Evolutionary conservation across 768 basidiomycete species (phyloP).

Genomic region (Tylopilus vinaceipallidus): DNA sequence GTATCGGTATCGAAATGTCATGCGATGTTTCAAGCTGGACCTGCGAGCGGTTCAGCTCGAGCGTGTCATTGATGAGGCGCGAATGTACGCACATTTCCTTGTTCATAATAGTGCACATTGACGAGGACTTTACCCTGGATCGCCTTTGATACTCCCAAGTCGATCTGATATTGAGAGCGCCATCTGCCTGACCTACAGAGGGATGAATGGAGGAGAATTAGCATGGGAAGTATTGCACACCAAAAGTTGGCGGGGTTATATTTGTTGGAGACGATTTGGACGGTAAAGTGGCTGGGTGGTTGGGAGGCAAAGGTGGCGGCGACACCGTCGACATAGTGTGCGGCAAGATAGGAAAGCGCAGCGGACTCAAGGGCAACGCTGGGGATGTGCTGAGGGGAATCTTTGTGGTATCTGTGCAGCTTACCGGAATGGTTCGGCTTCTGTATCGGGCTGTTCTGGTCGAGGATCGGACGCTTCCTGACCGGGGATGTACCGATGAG

Average conservation of each 20-base stretch:
- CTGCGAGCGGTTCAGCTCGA: slow-evolving; percentile 36
- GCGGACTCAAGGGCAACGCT: slow-evolving; percentile 74
- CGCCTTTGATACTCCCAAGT: slow-evolving; percentile 52
- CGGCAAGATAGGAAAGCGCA: slow-evolving; percentile 62
- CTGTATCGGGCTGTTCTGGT: slow-evolving; percentile 56
- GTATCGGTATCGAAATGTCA: slow-evolving; percentile 60
- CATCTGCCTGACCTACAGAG: slow-evolving; percentile 84
- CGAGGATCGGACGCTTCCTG: slow-evolving; percentile 82
- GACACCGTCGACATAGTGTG: slow-evolving; percentile 85
- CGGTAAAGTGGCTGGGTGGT: slow-evolving; percentile 48
- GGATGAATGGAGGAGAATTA: no score
- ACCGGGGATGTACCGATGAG: no score
- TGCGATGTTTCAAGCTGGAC: slow-evolving; percentile 88
- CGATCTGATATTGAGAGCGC: slow-evolving; percentile 83
- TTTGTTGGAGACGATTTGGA: slow-evolving; percentile 93
- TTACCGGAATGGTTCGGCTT: slow-evolving; percentile 77
- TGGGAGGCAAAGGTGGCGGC: slow-evolving; percentile 64
- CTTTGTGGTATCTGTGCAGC: slow-evolving; percentile 7
- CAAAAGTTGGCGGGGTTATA: slow-evolving; percentile 94
- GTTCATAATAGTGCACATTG: slow-evolving; percentile 96
- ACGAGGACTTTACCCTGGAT: slow-evolving; percentile 74
- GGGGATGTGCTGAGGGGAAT: neutral
- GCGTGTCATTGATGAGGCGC: neutral
- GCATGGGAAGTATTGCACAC: slow-evolving; percentile 37
- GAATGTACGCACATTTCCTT: slow-evolving; percentile 72